phyloP scores from a whole-genome alignment of 2,329 filamentous ascomycete genomes.

The Cercospora nicotianae region DNA sequence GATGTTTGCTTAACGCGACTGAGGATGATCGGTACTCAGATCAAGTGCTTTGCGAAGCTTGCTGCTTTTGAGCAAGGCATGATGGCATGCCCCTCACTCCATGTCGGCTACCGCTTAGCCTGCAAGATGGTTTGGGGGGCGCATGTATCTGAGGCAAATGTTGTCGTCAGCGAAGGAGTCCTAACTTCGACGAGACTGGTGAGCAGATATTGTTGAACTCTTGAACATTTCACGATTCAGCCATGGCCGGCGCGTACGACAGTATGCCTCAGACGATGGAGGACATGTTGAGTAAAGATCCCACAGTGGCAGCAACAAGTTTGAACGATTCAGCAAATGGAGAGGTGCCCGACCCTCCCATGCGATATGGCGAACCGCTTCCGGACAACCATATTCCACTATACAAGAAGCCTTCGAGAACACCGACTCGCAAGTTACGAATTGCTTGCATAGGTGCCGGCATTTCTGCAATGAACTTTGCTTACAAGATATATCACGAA shows the following conservation, averaged over 20 bases:
- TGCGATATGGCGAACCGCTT: constrained; percentile 33
- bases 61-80: background rate
- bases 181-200: background rate
- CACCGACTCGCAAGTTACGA: constrained; percentile 32
- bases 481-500: constrained; percentile 45
- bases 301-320: constrained; percentile 26
- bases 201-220: background rate
- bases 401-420: constrained; percentile 37
- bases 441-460: constrained; percentile 39
- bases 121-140: background rate
- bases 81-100: constrained; percentile 6
- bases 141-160: background rate
- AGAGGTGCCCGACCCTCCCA: constrained; percentile 25
- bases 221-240: background rate
- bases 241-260: constrained; percentile 14
- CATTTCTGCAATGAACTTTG: constrained; percentile 42
- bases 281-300: constrained; percentile 28
- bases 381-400: constrained; percentile 37
- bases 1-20: background rate
- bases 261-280: constrained; percentile 3
- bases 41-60: background rate
- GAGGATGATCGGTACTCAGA: background rate
- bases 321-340: constrained; percentile 30
- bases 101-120: constrained; percentile 1
- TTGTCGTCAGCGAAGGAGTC: background rate